A percentile compares a stretch with the other conserved stretches of the same genome.
Conservation (phyloP, 352 stramenopile genomes). For the Phytophthora sp. region DNA sequence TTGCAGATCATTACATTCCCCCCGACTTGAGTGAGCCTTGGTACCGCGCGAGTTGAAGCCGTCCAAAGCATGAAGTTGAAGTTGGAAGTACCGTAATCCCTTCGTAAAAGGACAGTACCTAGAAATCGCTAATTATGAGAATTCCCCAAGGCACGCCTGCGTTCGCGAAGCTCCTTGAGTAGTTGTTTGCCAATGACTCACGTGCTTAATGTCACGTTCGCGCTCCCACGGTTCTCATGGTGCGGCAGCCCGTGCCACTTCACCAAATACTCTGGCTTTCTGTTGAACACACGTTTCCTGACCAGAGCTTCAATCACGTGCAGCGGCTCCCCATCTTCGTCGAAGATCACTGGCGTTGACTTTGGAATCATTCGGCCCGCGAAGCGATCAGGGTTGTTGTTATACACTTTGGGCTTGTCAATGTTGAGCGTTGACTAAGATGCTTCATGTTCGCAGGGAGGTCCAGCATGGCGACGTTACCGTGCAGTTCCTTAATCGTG, state of each 20-base stretch:
- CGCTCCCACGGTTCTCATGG: background rate
- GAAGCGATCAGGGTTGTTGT: too few species aligned
- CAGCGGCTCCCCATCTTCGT: background rate
- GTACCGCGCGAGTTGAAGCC: too few species aligned
- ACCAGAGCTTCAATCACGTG: background rate
- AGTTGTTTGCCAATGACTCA: background rate
- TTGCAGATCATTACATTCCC: too few species aligned
- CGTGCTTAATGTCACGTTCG: background rate
- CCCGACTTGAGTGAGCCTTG: too few species aligned
- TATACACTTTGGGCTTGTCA: background rate
- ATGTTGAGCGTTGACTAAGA: too few species aligned
- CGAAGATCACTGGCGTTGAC: background rate
- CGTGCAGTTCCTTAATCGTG: background rate
- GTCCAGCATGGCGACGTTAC: background rate
- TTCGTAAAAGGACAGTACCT: background rate
- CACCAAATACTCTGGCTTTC: background rate
- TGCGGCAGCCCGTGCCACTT: too few species aligned
- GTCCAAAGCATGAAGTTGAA: background rate
- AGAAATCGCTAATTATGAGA: background rate
- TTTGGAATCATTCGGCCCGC: too few species aligned
- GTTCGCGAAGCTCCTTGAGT: background rate
- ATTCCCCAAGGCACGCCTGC: background rate
- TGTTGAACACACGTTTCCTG: background rate
- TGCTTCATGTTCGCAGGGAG: background rate
- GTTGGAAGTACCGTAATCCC: background rate